Conservation (phyloP, 2,329 filamentous ascomycete species). For the Microsporum canis region DNA sequence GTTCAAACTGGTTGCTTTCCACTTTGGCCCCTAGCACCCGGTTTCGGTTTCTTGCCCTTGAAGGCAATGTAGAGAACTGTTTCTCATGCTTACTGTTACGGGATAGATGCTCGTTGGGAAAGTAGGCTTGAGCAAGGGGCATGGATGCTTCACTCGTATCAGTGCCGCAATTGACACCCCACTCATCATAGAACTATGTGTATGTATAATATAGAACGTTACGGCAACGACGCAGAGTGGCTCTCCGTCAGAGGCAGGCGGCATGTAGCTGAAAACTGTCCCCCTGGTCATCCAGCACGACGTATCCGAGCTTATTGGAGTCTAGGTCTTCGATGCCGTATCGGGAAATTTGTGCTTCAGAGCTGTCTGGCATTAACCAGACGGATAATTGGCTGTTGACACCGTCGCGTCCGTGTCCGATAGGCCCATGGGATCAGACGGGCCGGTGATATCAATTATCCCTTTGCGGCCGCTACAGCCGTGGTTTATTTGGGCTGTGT, state of each 20-base stretch:
- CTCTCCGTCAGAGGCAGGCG: conserved; percentile 34
- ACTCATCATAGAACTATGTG: conserved; percentile 45
- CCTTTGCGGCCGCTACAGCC: conserved; percentile 11
- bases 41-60: conserved; percentile 24
- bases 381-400: conserved; percentile 10
- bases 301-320: conserved; percentile 18
- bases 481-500: too few species aligned
- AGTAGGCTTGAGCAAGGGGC: neutral
- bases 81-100: neutral
- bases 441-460: conserved; percentile 8
- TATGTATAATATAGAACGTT: conserved; percentile 19
- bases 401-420: conserved; percentile 17
- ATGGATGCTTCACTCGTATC: neutral
- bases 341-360: conserved; percentile 10
- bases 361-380: conserved; percentile 10
- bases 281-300: conserved; percentile 18
- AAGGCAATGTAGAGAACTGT: neutral
- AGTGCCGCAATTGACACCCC: conserved; percentile 23
- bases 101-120: neutral
- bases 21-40: conserved; percentile 45
- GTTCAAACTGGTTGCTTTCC: conserved; percentile 40
- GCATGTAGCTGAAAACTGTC: conserved; percentile 29
- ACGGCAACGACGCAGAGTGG: conserved; percentile 46
- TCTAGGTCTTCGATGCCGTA: conserved; percentile 17
- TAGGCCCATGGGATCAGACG: conserved; percentile 8